phyloP scores from a whole-genome alignment of 2,329 filamentous ascomycete species.

The Aspergillus aculeatus region DNA sequence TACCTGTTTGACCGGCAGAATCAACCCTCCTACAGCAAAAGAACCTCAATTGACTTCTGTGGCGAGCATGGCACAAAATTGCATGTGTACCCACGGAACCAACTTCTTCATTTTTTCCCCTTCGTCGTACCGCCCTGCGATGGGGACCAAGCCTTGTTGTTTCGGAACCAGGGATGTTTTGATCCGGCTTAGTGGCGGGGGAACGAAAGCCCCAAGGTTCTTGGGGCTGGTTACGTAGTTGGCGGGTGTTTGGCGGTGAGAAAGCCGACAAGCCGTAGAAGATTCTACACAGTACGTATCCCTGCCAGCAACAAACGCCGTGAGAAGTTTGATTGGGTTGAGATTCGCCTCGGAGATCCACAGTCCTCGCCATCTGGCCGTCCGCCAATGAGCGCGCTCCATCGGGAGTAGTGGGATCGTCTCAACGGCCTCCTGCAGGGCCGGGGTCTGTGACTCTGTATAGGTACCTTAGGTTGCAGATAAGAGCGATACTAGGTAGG shows the following conservation, averaged over 20 bases:
- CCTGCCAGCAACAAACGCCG: not conserved
- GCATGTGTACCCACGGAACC: not conserved
- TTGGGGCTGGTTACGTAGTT: constrained; percentile 1
- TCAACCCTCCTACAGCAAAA: not conserved
- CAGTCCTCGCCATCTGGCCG: constrained; percentile 8
- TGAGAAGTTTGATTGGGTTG: constrained; percentile 10
- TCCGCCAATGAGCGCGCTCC: not conserved
- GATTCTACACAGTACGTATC: too few species aligned
- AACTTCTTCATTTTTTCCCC: not conserved
- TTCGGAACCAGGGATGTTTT: not conserved
- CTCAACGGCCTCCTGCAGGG: not conserved
- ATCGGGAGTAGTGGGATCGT: not conserved
- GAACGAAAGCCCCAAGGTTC: constrained; percentile 1
- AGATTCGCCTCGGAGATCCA: constrained; percentile 10
- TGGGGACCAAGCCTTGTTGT: not conserved
- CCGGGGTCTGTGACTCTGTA: not conserved
- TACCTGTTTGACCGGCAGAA: not conserved
- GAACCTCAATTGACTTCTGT: not conserved
- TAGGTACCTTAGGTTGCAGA: not conserved
- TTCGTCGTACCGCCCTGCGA: not conserved
- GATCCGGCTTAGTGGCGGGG: not conserved
- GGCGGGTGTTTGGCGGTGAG: not conserved
- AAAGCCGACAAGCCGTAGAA: not conserved
- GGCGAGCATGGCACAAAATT: not conserved
- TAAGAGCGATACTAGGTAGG: not conserved